A percentile compares a stretch with the other conserved stretches of the same genome.
Evolutionary conservation across 768 basidiomycete genomes (phyloP).

Genomic region (Lactarius deliciosus): DNA sequence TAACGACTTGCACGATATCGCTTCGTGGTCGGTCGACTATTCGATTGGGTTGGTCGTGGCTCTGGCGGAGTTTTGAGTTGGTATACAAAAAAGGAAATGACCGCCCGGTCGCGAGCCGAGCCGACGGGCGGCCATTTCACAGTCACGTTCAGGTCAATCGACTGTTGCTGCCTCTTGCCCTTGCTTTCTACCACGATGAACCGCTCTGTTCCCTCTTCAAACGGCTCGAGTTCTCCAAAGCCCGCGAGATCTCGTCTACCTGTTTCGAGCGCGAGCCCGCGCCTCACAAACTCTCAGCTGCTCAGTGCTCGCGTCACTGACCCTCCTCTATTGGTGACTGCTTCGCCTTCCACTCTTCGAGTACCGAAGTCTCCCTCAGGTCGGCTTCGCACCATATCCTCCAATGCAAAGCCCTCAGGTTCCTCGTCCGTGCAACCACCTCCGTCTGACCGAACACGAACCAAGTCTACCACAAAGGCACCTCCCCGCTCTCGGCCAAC

Average conservation of each 20-base stretch:
- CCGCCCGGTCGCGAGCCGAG: neutral
- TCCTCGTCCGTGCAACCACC: neutral
- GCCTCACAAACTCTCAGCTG: neutral
- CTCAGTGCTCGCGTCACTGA: neutral
- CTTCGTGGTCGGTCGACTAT: conserved; percentile 1
- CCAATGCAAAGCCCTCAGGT: conserved; percentile 4
- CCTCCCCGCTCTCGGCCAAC: conserved; percentile 4
- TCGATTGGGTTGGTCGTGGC: neutral
- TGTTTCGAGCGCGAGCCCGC: neutral
- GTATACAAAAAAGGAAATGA: conserved; percentile 4
- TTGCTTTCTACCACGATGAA: neutral
- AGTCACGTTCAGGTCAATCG: neutral
- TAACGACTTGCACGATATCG: neutral
- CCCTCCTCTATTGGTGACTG: neutral
- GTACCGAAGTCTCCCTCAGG: conserved; percentile 10
- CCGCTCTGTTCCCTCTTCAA: neutral
- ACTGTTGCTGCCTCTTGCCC: neutral
- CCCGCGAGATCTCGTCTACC: conserved; percentile 20
- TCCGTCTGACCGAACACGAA: conserved; percentile 4
- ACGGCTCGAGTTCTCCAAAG: conserved; percentile 13
- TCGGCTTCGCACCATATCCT: conserved; percentile 9
- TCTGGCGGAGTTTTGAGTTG: conserved; percentile 12
- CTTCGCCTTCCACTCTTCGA: conserved; percentile 14
- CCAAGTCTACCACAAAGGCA: conserved; percentile 8
- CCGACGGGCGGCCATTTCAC: neutral